Evolutionary conservation across 2,329 filamentous ascomycete genomes (phyloP).

Genomic region (Diplodia corticola): DNA sequence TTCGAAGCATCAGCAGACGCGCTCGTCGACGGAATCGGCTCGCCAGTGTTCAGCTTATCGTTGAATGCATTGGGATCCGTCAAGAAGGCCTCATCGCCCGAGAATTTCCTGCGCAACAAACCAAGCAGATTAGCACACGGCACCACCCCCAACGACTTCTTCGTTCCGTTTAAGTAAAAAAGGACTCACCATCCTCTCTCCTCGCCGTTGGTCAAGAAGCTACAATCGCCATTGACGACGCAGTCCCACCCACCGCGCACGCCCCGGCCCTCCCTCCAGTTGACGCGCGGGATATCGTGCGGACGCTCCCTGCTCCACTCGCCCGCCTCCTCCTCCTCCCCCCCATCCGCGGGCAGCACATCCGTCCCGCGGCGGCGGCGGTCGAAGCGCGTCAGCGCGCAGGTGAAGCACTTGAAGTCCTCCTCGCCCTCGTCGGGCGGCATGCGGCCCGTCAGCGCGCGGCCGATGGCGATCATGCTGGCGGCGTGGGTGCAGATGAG

Average conservation of each 20-base stretch:
- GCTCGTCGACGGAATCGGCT: conserved; percentile 14
- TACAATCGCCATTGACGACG: conserved; percentile 78
- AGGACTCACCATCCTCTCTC: conserved; percentile 78
- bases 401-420: conserved; percentile 85
- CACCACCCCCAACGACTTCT: background rate
- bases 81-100: conserved; percentile 59
- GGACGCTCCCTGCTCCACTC: conserved; percentile 34
- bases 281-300: conserved; percentile 43
- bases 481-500: conserved; percentile 90
- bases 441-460: conserved; percentile 75
- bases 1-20: conserved; percentile 16
- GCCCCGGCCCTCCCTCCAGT: conserved; percentile 62
- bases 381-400: conserved; percentile 71
- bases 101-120: conserved; percentile 48
- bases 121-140: background rate
- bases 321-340: conserved; percentile 24
- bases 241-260: conserved; percentile 80
- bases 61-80: conserved; percentile 42
- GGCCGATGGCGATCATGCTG: conserved; percentile 80
- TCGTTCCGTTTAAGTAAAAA: background rate
- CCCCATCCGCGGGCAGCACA: conserved; percentile 24
- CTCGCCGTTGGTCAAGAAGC: conserved; percentile 74
- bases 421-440: conserved; percentile 70
- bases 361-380: conserved; percentile 46
- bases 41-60: conserved; percentile 29